Evolutionary conservation across 78 protist genomes (phyloP).

Genomic region (Cavenderia fasciculata): DNA sequence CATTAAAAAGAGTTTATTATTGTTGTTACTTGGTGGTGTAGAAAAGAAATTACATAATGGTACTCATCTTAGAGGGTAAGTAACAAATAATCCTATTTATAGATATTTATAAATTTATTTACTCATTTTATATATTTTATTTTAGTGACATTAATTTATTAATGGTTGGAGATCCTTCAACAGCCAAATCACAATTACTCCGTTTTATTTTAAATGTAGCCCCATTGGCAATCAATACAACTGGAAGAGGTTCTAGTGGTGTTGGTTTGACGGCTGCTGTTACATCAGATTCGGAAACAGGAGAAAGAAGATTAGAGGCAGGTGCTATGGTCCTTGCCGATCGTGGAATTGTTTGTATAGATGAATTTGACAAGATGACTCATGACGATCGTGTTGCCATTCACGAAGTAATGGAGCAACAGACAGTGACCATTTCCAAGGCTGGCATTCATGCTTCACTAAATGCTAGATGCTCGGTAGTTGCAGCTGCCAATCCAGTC

Average conservation of each 20-base stretch:
- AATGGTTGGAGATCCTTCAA: conserved; percentile 99
- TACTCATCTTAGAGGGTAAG: conserved; percentile 96
- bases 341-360: conserved; percentile 98
- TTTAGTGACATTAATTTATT: conserved; percentile 97
- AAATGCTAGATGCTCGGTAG: conserved; percentile 98
- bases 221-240: conserved; percentile 98
- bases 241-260: conserved; percentile 99
- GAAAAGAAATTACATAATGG: conserved; percentile 93
- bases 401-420: conserved; percentile 99
- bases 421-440: conserved; percentile 99
- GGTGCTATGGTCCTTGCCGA: conserved; percentile 99
- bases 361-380: conserved; percentile 99
- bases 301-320: conserved; percentile 98
- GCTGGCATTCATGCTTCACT: conserved; percentile 99
- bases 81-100: conserved; percentile 52
- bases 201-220: conserved; percentile 95
- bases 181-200: conserved; percentile 99
- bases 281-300: conserved; percentile 95
- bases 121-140: neutral
- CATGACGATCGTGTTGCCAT: conserved; percentile 95
- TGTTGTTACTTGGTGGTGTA: conserved; percentile 97
- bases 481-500: conserved; percentile 99
- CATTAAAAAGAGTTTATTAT: conserved; percentile 93
- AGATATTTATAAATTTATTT: neutral
- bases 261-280: conserved; percentile 99